phyloP scores from a whole-genome alignment of 2,329 filamentous ascomycete species.

The Lasiodiplodia sp. region DNA sequence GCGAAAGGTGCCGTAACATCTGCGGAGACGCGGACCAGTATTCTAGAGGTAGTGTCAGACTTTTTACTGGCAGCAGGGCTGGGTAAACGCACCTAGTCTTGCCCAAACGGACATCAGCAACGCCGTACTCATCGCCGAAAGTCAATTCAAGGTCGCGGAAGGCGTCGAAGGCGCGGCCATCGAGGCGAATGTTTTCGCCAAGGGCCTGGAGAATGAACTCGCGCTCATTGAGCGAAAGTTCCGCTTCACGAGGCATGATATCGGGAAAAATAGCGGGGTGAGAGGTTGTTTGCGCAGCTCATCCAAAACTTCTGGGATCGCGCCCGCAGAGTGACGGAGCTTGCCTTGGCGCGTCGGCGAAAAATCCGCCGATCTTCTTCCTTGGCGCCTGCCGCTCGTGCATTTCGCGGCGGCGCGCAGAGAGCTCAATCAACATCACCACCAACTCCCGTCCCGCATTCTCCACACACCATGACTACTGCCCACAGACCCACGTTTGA shows the following conservation, averaged over 20 bases:
- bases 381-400: background rate
- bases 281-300: background rate
- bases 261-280: conserved; percentile 35
- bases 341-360: conserved; percentile 23
- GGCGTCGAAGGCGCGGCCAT: conserved; percentile 81
- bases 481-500: conserved; percentile 93
- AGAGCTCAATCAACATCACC: conserved; percentile 8
- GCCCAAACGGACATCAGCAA: conserved; percentile 84
- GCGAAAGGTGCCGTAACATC: conserved; percentile 85
- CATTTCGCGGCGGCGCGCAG: conserved; percentile 5
- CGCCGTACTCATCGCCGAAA: conserved; percentile 91
- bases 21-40: conserved; percentile 84
- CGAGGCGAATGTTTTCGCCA: conserved; percentile 79
- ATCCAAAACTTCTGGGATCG: conserved; percentile 17
- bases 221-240: conserved; percentile 88
- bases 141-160: conserved; percentile 78
- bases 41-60: conserved; percentile 57
- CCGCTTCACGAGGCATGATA: conserved; percentile 87
- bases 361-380: conserved; percentile 7
- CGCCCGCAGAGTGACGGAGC: conserved; percentile 25
- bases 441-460: background rate
- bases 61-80: background rate
- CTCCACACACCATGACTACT: conserved; percentile 52
- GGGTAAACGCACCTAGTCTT: conserved; percentile 75
- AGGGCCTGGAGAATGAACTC: conserved; percentile 86